phyloP scores from a whole-genome alignment of 345 rosid species.

The Mallotus nudiflorus region DNA sequence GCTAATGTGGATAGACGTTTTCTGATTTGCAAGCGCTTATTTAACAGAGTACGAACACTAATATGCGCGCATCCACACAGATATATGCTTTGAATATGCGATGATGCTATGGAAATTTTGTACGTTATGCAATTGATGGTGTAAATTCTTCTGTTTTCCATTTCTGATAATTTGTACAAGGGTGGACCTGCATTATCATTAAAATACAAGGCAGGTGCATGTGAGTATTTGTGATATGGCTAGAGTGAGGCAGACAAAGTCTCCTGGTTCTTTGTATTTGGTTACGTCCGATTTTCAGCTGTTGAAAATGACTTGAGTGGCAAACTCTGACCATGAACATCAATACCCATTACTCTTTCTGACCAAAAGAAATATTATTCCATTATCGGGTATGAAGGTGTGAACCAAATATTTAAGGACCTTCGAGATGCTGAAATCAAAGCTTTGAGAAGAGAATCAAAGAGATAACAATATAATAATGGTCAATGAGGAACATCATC shows the following conservation, averaged over 20 bases:
- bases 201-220: no score
- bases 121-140: neutral
- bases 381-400: neutral
- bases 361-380: no score
- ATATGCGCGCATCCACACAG: no score
- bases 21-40: neutral
- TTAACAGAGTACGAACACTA: no score
- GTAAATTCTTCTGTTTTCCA: neutral
- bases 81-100: no score
- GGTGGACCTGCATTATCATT: neutral
- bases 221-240: neutral
- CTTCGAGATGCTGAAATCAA: neutral
- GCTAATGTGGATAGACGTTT: neutral
- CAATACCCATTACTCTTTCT: neutral
- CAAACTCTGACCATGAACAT: conserved; percentile 7
- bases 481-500: neutral
- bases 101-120: neutral
- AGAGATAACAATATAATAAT: neutral
- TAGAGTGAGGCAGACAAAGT: neutral
- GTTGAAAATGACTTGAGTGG: conserved; percentile 7
- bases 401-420: neutral
- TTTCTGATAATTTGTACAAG: neutral
- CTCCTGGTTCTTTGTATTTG: neutral
- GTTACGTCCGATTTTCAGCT: neutral
- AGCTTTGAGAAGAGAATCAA: neutral